Base-by-base conservation (phyloP, 2,329 filamentous ascomycete genomes). In the Aschersonia sp. region DNA sequence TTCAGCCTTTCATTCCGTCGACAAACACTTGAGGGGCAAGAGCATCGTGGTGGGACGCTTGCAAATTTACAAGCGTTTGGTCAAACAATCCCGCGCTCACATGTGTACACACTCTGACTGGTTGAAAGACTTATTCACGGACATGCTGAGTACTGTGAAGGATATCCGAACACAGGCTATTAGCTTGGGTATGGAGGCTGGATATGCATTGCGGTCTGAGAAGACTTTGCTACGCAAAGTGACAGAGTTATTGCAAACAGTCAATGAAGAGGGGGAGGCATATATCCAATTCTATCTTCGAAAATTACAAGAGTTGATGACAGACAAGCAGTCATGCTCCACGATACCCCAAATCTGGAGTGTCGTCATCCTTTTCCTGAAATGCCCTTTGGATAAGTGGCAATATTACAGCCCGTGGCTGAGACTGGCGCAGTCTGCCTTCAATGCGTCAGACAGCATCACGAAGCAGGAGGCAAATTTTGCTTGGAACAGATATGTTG, bases 331-430 rank as follows among this genome's bases (percentile, higher is more conserved):
- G 43, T 50, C 53, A 9, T 50, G 59, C 30, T 62, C 72, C 0
- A 71, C 78, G 40, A 88, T 94, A 1, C 89, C 92, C 5, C 84
- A 88, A 53, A 86, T 97, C 29, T 97, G 90, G 90, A 84, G 84
- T 49, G 77, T 87, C 37, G 70, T 94, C 2, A 78, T 90, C 6
- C 72, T 95, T 2, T 79, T 95, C 48, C 69, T 95, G 44, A 79
- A 84, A 66, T 79, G 66, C 63, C 79, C 61, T 53, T 71, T 69
- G 58, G 79, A 68, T 53, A 81, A 60, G 66, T 97, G 90, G 85
- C 72, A 81, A 32, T 77, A 84, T 57, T 79, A 87, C 52, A 75
- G 72, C 31, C 71, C 76, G 5, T 95, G 87, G 84, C 70, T 95
- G 6, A 73, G 75, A 32, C 73, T 95, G 8, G 81, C 94, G 14